Percentiles rank a stretch among this genome's conserved stretches.
phyloP scores from a whole-genome alignment of 176 grass and related monocot genomes.

The Aegilops umbellulata region DNA sequence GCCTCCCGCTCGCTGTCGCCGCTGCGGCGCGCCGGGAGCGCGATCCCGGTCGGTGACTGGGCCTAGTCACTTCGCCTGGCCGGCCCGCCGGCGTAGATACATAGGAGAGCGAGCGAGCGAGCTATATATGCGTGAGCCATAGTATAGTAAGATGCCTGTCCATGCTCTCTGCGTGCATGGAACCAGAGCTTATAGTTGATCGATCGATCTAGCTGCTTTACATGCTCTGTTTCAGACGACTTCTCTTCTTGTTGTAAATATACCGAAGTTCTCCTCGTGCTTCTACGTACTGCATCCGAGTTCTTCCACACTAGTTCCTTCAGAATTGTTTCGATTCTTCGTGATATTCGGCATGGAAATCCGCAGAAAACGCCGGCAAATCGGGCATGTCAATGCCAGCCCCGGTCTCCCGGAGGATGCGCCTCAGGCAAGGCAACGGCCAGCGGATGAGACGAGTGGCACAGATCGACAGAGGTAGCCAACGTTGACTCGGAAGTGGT shows the following conservation, averaged over 20 bases:
- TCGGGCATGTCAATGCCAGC: not conserved
- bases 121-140: not conserved
- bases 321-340: not conserved
- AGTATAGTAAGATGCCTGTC: slow-evolving; percentile 25
- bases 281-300: not conserved
- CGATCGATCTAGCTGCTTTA: not conserved
- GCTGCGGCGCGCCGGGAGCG: slow-evolving; percentile 44
- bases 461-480: not conserved
- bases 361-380: not conserved
- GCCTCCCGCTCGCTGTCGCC: slow-evolving; percentile 46
- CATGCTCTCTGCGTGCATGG: slow-evolving; percentile 40
- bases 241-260: slow-evolving; percentile 20
- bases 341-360: not conserved
- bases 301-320: not conserved
- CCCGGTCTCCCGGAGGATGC: not conserved
- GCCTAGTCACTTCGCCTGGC: not conserved
- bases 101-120: not conserved
- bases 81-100: not conserved
- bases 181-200: slow-evolving; percentile 27
- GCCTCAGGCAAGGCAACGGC: not conserved
- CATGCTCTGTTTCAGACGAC: not conserved
- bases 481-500: not conserved
- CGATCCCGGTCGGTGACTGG: slow-evolving; percentile 29
- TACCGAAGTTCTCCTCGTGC: not conserved
- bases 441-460: not conserved